Evolutionary conservation across 2,329 filamentous ascomycete genomes (phyloP), one percentile per base, ranked within the genome.

Genomic region (Davidsoniella neocaledoniae): DNA sequence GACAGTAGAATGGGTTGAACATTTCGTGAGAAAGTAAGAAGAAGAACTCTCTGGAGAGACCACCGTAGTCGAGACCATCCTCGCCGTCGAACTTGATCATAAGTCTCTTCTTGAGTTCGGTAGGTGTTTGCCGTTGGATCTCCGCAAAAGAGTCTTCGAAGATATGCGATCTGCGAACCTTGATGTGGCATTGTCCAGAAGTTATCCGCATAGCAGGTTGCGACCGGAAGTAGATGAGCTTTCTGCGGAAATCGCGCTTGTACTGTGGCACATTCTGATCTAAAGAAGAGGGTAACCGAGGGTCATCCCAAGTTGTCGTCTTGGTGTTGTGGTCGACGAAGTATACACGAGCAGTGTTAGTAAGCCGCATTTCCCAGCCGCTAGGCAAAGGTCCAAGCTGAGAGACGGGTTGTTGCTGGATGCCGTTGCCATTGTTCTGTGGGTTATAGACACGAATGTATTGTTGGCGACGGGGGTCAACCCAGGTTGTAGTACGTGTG

Each of bases 1-100:
- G 74, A 64, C 91, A 98, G 71, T 98, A 98, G 69, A 98, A 98
- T 29, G 91, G 91, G 66, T 98, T 98, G 71, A 98, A 98, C 91
- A 98, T 98, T 71, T 98, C 91, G 68, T 98, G 91, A 14, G 90
- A 96, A 50, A 98, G 77, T 39, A 98, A 72, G 79, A 98, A 98
- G 74, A 98, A 98, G 72, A 98, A 98, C 67, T 98, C 91, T 76
- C 88, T 77, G 36, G 91, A 98, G 50, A 98, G 75, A 73, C 91
- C 91, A 64, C 91, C 91, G 61, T 98, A 98, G 67, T 98, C 91
- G 54, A 98, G 70, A 67, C 91, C 91, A 60, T 98, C 91, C 68
- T 98, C 91, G 45, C 91, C 91, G 58, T 98, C 91, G 58, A 98
- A 98, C 69, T 98, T 98, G 68, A 98, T 94, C 91, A 98, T 98